Base-by-base conservation (phyloP, 2,329 filamentous ascomycete genomes). In the Ascochyta viciae-villosae region DNA sequence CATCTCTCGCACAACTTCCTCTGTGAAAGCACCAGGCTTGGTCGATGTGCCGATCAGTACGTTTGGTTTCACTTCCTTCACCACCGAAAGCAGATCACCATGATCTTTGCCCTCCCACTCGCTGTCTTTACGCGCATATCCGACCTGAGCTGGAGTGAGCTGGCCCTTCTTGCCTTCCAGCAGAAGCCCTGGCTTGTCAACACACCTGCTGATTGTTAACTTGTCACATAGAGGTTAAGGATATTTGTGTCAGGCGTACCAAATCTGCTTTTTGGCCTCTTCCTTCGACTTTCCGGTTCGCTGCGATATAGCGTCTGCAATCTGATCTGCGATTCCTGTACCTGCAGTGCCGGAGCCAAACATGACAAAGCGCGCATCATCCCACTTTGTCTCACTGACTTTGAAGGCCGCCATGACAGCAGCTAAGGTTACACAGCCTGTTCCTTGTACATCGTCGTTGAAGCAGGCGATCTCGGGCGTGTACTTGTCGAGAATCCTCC, bases 371-470 rank as follows among this genome's bases (percentile, higher is more conserved):
- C 88, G 83, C 13, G 90, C 76, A 55, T 96, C 90, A 8, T 80
- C 76, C 37, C 96, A 79, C 48, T 88, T 85, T 49, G 88, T 77
- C 3, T 86, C 82, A 57, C 82, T 87, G 7, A 94, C 87, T 57
- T 90, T 85, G 7, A 93, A 79, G 0, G 85, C 92, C 0, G 91
- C 86, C 79, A 91, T 87, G 60, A 96, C 88, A 1, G 89, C 92
- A 0, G 92, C 92, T 0, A 96, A 82, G 0, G 92, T 94, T 1
- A 96, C 91, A 56, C 90, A 94, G 0, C 92, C 92, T 0, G 92
- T 96, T 1, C 92, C 92, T 74, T 96, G 92, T 0, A 96, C 87
- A 72, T 96, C 92, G 55, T 96, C 92, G 67, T 96, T 96, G 81
- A 96, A 96, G 73, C 91, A 96, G 0, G 92, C 83, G 7, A 94